phyloP scores from a whole-genome alignment of 495 filamentous ascomycete genomes.

The Podospora didyma region DNA sequence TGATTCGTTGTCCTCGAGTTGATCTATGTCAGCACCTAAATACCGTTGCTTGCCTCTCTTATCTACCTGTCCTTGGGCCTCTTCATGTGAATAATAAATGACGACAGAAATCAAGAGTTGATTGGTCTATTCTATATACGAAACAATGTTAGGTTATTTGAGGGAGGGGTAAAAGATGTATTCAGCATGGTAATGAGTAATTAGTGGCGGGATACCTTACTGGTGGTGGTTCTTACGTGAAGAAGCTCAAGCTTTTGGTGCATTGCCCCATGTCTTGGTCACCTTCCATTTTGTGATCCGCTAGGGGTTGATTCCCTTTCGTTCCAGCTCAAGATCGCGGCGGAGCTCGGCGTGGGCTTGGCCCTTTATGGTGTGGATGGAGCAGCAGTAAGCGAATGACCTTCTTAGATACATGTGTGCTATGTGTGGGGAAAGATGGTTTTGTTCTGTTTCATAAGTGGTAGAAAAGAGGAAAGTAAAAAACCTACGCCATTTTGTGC shows the following conservation, averaged over 20 bases:
- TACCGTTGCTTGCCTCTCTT: too few relatives aligned
- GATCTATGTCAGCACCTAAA: too few relatives aligned
- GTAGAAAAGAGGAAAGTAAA: not conserved
- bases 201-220: not conserved
- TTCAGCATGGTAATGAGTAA: not conserved
- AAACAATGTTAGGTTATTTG: too few relatives aligned
- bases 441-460: too few relatives aligned
- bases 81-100: too few relatives aligned
- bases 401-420: not conserved
- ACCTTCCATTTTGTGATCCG: conserved; percentile 21
- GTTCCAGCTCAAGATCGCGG: conserved; percentile 19
- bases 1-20: too few relatives aligned
- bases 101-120: too few relatives aligned
- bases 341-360: conserved; percentile 17
- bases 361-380: conserved; percentile 6
- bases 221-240: not conserved
- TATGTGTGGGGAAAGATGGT: not conserved
- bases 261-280: conserved; percentile 11
- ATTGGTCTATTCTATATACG: too few relatives aligned
- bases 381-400: not conserved
- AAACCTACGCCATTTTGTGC: not conserved
- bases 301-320: conserved; percentile 26
- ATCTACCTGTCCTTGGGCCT: too few relatives aligned
- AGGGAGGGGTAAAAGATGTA: too few relatives aligned
- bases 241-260: not conserved